Evolutionary conservation across 768 basidiomycete genomes (phyloP), one percentile per base, ranked within the genome.

Genomic region (Suillus fuscotomentosus): DNA sequence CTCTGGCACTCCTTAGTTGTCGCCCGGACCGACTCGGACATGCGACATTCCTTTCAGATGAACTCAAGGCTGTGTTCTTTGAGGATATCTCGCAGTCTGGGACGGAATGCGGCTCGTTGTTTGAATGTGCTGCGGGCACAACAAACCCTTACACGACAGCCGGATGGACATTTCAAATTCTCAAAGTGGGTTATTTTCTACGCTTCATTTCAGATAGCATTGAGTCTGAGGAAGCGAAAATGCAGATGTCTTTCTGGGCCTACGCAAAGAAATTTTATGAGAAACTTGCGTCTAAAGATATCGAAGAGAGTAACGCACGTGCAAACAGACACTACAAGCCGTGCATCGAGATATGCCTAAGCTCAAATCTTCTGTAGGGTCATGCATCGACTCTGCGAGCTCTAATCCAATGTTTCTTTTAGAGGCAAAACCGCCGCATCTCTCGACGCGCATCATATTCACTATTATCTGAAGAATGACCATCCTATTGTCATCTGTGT

Each of bases 401-500:
- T 41, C 14, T 3, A 50, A 51, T 38, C 48, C 47, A 11, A 45
- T 45, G 13, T 60, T 13, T 53, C 14, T 14, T 39, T 17, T 65
- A 91, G 90, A 43, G 86, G 86, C 77, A 92, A 90, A 73, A 90
- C 91, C 0, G 90, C 89, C 2, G 60, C 79, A 8, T 77, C 76
- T 17, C 75, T 94, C 11, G 87, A 91, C 42, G 84, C 81, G 34
- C 92, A 94, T 68, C 92, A 94, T 69, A 87, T 95, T 65, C 77
- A 77, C 31, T 83, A 87, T 69, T 91, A 90, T 71, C 80, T 94
- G 36, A 74, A 76, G 60, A 78, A 81, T 47, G 74, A 84, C 48
- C 90, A 94, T 68, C 91, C 91, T 1, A 80, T 94, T 45, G 82
- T 84, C 10, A 90, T 95, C 63, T 94, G 90, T 71, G 93, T 94